Conservation (phyloP, 2,329 filamentous ascomycete species). For the Botryotinia calthae region DNA sequence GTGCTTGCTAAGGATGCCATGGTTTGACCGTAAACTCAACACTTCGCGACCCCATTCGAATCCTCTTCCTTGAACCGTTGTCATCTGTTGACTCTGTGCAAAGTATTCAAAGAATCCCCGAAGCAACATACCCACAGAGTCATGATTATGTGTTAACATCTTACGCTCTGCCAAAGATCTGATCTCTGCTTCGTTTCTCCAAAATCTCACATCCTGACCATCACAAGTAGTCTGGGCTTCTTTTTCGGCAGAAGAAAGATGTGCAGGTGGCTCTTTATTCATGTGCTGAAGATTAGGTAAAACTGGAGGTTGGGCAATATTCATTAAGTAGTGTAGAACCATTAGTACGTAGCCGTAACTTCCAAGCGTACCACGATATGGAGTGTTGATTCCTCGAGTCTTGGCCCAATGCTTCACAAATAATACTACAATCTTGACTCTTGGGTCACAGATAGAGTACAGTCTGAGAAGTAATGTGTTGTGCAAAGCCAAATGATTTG, state of each 20-base stretch:
- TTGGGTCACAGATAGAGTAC: conserved; percentile 75
- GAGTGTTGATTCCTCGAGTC: conserved; percentile 77
- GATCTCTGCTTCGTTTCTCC: conserved; percentile 72
- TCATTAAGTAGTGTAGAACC: conserved; percentile 87
- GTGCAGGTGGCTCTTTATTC: conserved; percentile 46
- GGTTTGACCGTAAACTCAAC: conserved; percentile 69
- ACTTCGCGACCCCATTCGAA: conserved; percentile 84
- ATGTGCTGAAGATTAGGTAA: conserved; percentile 76
- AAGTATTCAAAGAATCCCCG: conserved; percentile 89
- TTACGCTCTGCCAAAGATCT: conserved; percentile 54
- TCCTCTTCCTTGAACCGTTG: conserved; percentile 49
- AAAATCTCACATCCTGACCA: conserved; percentile 73
- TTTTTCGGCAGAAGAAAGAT: conserved; percentile 44
- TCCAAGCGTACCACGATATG: conserved; percentile 80
- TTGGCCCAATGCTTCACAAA: conserved; percentile 94
- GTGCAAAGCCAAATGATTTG: conserved; percentile 76
- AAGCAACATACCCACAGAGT: conserved; percentile 69
- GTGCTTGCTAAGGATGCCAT: conserved; percentile 70
- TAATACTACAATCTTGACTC: conserved; percentile 74
- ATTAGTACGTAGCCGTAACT: conserved; percentile 92
- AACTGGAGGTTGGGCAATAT: conserved; percentile 75
- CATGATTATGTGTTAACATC: conserved; percentile 64
- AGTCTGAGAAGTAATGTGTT: conserved; percentile 81
- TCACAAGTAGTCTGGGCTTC: conserved; percentile 48
- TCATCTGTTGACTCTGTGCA: conserved; percentile 58